phyloP scores from a whole-genome alignment of 2,329 filamentous ascomycete genomes.

The Karstenula rhodostoma region DNA sequence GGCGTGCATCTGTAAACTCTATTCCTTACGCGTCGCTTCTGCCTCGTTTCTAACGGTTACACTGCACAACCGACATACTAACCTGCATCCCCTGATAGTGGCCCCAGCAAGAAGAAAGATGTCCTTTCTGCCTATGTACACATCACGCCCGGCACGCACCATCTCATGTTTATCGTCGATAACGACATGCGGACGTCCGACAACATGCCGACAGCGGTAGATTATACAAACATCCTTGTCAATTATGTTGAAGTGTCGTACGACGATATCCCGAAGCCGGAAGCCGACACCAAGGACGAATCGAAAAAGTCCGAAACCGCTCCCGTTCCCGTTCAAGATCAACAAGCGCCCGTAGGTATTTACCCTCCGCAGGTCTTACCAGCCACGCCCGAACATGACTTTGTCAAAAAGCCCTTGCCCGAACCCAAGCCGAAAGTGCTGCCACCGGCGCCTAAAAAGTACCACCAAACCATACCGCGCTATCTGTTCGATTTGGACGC shows the following conservation, averaged over 20 bases:
- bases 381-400: constrained; percentile 49
- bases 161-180: constrained; percentile 95
- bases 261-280: constrained; percentile 65
- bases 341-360: constrained; percentile 33
- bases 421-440: constrained; percentile 39
- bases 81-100: constrained; percentile 40
- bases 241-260: constrained; percentile 96
- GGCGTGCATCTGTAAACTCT: constrained; percentile 25
- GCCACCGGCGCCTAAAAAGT: constrained; percentile 62
- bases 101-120: constrained; percentile 57
- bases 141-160: constrained; percentile 91
- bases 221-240: constrained; percentile 96
- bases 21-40: constrained; percentile 16
- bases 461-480: constrained; percentile 78
- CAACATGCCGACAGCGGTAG: constrained; percentile 89
- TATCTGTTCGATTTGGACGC: constrained; percentile 89
- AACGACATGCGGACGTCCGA: constrained; percentile 90
- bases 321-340: constrained; percentile 37
- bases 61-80: constrained; percentile 40
- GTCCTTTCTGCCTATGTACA: constrained; percentile 80
- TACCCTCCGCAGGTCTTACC: constrained; percentile 51
- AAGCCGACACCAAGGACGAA: constrained; percentile 27
- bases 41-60: constrained; percentile 36
- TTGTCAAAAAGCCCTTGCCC: constrained; percentile 33
- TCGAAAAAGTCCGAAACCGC: constrained; percentile 26